Evolutionary conservation across 345 rosid genomes (phyloP).

Genomic region (Salix exigua): DNA sequence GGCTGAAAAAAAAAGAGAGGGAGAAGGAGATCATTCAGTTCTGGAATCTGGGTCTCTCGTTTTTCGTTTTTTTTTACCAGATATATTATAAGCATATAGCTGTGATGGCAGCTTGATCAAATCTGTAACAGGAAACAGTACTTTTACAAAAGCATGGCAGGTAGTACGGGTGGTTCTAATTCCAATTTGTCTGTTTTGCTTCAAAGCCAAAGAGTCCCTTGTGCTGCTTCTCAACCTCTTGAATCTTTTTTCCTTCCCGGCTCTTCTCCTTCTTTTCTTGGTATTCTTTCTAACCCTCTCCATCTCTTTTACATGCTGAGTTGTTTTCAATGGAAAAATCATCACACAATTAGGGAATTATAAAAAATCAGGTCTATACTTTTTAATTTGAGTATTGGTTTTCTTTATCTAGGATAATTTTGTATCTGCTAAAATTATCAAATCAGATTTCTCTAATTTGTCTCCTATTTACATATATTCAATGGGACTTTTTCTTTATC

Average conservation of each 20-base stretch:
- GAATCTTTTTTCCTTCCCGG: constrained; percentile 44
- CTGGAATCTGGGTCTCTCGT: not conserved
- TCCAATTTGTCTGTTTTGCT: constrained; percentile 38
- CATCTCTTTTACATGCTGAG: not conserved
- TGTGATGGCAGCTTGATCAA: constrained; percentile 21
- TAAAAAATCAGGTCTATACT: not conserved
- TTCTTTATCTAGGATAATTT: not conserved
- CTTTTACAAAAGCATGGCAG: constrained; percentile 40
- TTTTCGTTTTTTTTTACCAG: not conserved
- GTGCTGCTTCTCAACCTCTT: constrained; percentile 32
- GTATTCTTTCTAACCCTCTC: constrained; percentile 23
- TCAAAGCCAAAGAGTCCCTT: constrained; percentile 38
- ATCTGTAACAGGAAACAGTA: not conserved
- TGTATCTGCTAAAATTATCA: not conserved
- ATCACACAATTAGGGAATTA: no score
- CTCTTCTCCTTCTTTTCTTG: constrained; percentile 30
- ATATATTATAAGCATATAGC: constrained; percentile 1
- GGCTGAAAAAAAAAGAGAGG: not conserved
- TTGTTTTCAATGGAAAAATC: no score
- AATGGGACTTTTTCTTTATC: not conserved
- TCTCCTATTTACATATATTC: not conserved
- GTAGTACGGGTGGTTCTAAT: constrained; percentile 26
- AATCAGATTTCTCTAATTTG: not conserved
- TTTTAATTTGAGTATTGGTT: not conserved
- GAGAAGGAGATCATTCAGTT: not conserved